Conservation (phyloP, 805 yeast genomes). For the Millerago galiae region DNA sequence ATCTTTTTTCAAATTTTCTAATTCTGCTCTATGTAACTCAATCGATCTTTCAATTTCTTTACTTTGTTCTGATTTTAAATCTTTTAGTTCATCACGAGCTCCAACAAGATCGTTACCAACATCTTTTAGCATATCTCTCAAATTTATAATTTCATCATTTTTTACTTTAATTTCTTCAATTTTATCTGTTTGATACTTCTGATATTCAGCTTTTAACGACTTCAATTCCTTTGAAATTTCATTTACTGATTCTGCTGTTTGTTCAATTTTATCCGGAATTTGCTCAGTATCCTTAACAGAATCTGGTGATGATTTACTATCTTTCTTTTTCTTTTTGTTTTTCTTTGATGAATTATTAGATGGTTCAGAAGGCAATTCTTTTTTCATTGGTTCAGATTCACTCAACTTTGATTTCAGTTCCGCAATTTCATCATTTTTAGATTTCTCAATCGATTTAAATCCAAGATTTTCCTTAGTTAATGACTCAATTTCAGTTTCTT, state of each 20-base stretch:
- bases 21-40: conserved; percentile 20
- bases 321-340: conserved; percentile 17
- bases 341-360: conserved; percentile 7
- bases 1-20: conserved; percentile 28
- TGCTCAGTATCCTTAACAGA: conserved; percentile 22
- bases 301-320: conserved; percentile 5
- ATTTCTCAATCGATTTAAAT: conserved; percentile 1
- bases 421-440: conserved; percentile 4
- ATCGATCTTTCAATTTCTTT: conserved; percentile 12
- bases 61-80: conserved; percentile 12
- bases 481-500: conserved; percentile 4
- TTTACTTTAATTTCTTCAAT: conserved; percentile 31
- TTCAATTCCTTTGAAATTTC: conserved; percentile 1
- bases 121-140: conserved; percentile 69
- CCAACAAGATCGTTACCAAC: conserved; percentile 77
- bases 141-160: conserved; percentile 56
- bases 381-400: not conserved
- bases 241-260: not conserved
- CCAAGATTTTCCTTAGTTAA: conserved; percentile 1
- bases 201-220: conserved; percentile 2
- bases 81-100: conserved; percentile 54
- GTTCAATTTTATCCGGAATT: conserved; percentile 3
- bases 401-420: conserved; percentile 9
- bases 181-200: conserved; percentile 17
- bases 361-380: not conserved